Conservation (phyloP, 257 asterid genomes). For the Gynochthodes officinalis region DNA sequence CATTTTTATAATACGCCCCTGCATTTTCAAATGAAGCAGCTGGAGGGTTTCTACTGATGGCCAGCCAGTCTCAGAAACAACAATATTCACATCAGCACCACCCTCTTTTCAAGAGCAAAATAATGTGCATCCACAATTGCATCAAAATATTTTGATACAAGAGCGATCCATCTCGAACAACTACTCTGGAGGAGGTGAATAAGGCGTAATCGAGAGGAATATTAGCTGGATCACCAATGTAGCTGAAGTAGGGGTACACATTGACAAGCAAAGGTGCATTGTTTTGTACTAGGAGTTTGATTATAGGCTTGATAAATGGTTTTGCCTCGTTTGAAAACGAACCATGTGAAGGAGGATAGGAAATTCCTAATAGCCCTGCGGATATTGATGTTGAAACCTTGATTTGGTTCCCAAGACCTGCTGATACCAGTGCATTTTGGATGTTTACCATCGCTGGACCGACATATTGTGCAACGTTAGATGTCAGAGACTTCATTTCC, state of each 20-base stretch:
- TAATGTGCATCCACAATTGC: constrained; percentile 31
- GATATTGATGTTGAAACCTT: constrained; percentile 32
- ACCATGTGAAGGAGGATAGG: constrained; percentile 32
- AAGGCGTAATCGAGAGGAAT: constrained; percentile 22
- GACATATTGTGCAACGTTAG: neutral
- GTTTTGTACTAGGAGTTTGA: constrained; percentile 13
- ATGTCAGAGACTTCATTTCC: constrained; percentile 32
- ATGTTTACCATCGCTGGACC: constrained; percentile 30
- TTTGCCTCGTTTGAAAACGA: neutral
- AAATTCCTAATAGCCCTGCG: constrained; percentile 7
- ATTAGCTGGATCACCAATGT: neutral
- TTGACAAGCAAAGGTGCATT: constrained; percentile 30
- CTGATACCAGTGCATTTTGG: constrained; percentile 1
- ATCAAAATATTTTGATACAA: constrained; percentile 34
- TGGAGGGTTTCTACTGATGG: neutral
- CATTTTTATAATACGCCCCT: constrained; percentile 6
- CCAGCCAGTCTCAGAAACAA: neutral
- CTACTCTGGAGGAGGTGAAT: constrained; percentile 5
- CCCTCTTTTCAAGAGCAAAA: constrained; percentile 24
- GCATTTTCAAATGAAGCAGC: constrained; percentile 10
- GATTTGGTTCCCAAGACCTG: constrained; percentile 18
- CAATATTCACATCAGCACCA: neutral
- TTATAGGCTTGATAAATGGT: constrained; percentile 16
- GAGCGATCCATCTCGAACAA: constrained; percentile 24
- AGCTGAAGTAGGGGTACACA: constrained; percentile 27